These are phyloP conservation scores for Yarrowia divulgata DNA, from an alignment of 805 yeast genomes.

Conservation along the genomic window DNA sequence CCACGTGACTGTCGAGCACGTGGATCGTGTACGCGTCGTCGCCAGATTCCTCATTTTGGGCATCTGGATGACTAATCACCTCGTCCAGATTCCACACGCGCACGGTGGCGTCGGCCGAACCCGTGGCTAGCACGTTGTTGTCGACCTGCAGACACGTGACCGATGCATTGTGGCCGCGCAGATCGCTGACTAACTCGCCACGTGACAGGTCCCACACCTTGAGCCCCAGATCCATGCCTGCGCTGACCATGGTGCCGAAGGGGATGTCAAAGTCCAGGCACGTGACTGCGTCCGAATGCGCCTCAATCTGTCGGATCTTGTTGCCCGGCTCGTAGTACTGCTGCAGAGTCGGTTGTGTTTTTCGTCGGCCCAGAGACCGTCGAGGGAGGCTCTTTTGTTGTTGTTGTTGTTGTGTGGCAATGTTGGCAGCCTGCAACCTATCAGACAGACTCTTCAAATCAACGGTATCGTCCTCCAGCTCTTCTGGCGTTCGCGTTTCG, in stretches of 20 bases:
- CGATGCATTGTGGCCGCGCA: conserved; percentile 67
- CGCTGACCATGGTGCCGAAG: conserved; percentile 77
- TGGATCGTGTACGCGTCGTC: conserved; percentile 52
- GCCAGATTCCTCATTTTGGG: background rate
- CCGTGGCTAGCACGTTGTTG: conserved; percentile 58
- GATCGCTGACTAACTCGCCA: conserved; percentile 57
- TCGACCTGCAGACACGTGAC: conserved; percentile 68
- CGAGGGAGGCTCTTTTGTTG: conserved; percentile 43
- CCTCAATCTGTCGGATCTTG: conserved; percentile 57
- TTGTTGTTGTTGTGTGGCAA: background rate
- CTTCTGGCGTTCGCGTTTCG: conserved; percentile 33
- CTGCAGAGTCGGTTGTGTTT: conserved; percentile 67
- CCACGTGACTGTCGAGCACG: conserved; percentile 70
- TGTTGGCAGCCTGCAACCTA: background rate
- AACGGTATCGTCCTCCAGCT: conserved; percentile 1
- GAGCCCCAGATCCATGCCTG: conserved; percentile 78
- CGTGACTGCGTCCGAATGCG: conserved; percentile 62
- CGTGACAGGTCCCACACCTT: conserved; percentile 83
- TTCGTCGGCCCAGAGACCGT: conserved; percentile 51
- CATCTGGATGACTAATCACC: background rate
- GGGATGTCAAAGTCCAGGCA: conserved; percentile 75
- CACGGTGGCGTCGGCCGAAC: conserved; percentile 68
- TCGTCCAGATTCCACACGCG: conserved; percentile 62
- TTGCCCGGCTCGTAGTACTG: conserved; percentile 69
- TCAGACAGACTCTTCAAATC: background rate